Evolutionary conservation across 2,329 filamentous ascomycete genomes (phyloP), one percentile per base, ranked within the genome.

Genomic region (Pseudogymnoascus sp.): DNA sequence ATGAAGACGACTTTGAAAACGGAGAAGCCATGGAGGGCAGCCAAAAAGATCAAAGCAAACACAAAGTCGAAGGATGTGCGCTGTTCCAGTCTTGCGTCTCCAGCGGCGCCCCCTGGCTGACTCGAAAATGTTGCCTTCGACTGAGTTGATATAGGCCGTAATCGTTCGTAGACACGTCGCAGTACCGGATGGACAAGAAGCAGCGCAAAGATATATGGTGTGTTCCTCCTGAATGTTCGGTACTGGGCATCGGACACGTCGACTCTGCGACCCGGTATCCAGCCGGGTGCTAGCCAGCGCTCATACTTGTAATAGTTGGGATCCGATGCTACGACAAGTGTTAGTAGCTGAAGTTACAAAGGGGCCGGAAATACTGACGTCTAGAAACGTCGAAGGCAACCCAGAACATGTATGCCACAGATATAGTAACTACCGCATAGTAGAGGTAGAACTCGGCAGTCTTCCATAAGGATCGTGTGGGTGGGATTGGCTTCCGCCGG

Each of bases 181-280:
- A 93, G 77, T 3, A 96, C 73, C 1, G 93, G 93, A 74, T 99
- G 95, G 47, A 92, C 75, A 26, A 90, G 69, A 12, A 97, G 77
- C 5, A 97, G 83, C 8, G 86, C 69, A 7, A 84, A 80, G 75
- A 97, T 86, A 73, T 89, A 91, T 1, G 91, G 93, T 39, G 97
- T 81, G 72, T 97, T 97, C 66, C 83, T 79, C 68, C 96, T 87
- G 73, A 99, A 97, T 39, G 85, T 86, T 64, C 82, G 80, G 76
- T 97, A 99, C 75, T 99, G 95, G 34, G 83, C 76, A 77, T 99
- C 95, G 40, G 92, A 95, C 67, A 92, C 86, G 77, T 99, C 95
- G 67, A 97, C 91, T 81, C 91, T 91, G 65, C 93, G 89, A 26
- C 93, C 93, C 6, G 89, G 89, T 64, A 99, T 89, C 95, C 95